phyloP scores from a whole-genome alignment of 83 land plant genomes.

The Isoetes engelmannii region DNA sequence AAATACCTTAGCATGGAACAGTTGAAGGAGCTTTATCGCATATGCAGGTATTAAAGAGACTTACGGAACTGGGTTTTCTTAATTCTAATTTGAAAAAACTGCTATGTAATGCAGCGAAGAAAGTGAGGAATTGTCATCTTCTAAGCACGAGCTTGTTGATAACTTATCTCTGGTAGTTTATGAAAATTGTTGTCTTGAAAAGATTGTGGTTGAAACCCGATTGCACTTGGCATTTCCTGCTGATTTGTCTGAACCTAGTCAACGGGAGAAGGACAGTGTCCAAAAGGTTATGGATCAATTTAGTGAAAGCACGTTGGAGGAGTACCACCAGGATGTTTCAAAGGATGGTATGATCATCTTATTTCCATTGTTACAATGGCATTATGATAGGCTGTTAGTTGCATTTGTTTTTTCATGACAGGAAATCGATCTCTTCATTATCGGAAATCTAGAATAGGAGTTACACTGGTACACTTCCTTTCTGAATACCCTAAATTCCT shows the following conservation, averaged over 20 bases:
- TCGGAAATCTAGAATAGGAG: constrained; percentile 20
- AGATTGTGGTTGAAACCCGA: constrained; percentile 18
- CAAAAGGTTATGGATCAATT: constrained; percentile 27
- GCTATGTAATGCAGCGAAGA: constrained; percentile 24
- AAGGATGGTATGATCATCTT: constrained; percentile 21
- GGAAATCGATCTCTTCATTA: constrained; percentile 30
- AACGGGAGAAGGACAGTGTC: constrained; percentile 13
- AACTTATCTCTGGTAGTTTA: constrained; percentile 25
- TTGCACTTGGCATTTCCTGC: constrained; percentile 17
- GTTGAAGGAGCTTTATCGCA: constrained; percentile 20
- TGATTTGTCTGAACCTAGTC: constrained; percentile 15
- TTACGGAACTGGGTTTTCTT: neutral
- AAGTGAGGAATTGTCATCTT: constrained; percentile 12
- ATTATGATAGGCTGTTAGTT: constrained; percentile 4
- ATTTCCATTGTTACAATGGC: neutral
- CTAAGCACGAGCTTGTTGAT: constrained; percentile 19
- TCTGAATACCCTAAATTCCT: constrained; percentile 12
- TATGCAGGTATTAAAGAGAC: constrained; percentile 22
- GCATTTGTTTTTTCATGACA: constrained; percentile 5
- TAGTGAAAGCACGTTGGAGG: constrained; percentile 15
- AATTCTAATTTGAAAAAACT: neutral
- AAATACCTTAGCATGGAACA: constrained; percentile 19
- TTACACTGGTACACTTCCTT: constrained; percentile 27
- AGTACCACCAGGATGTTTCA: constrained; percentile 18
- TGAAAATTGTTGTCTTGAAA: constrained; percentile 31